Conservation (phyloP, 2,329 filamentous ascomycete species). For the Aspergillus phoenicis region DNA sequence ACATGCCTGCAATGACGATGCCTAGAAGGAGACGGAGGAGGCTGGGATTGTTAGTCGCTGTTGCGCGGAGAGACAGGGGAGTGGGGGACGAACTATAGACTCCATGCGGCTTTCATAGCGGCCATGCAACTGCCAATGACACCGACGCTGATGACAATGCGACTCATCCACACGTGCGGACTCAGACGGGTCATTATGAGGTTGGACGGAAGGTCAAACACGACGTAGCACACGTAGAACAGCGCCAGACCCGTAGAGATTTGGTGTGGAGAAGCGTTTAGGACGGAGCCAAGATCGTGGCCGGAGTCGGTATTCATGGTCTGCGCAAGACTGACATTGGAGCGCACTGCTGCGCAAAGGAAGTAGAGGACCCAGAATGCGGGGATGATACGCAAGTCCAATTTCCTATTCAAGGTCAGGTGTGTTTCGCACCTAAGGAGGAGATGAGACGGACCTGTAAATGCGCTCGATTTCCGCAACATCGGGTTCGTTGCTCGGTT, state of each 20-base stretch:
- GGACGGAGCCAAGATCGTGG: slow-evolving; percentile 74
- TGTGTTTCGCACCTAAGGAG: neutral
- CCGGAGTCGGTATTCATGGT: slow-evolving; percentile 77
- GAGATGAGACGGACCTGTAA: slow-evolving; percentile 33
- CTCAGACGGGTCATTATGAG: slow-evolving; percentile 83
- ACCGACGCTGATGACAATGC: slow-evolving; percentile 85
- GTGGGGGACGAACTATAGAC: slow-evolving; percentile 65
- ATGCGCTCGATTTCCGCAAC: slow-evolving; percentile 41
- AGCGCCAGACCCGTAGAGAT: slow-evolving; percentile 81
- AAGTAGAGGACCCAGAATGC: slow-evolving; percentile 93
- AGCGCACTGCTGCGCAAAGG: slow-evolving; percentile 85
- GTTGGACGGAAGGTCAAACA: slow-evolving; percentile 88
- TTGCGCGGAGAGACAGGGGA: neutral
- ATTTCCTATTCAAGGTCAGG: slow-evolving; percentile 46
- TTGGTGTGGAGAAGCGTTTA: slow-evolving; percentile 72
- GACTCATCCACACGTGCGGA: slow-evolving; percentile 87
- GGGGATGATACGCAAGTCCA: slow-evolving; percentile 62
- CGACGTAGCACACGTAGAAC: slow-evolving; percentile 89
- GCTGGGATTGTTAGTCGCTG: slow-evolving; percentile 22
- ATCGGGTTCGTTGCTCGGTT: slow-evolving; percentile 32
- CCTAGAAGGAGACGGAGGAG: slow-evolving; percentile 83
- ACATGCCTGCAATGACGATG: slow-evolving; percentile 88
- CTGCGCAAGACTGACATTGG: slow-evolving; percentile 90
- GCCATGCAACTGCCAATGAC: slow-evolving; percentile 82
- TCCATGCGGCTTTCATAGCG: slow-evolving; percentile 80